Conservation (phyloP, 2,329 filamentous ascomycete species). For the Fusarium nelsonii region DNA sequence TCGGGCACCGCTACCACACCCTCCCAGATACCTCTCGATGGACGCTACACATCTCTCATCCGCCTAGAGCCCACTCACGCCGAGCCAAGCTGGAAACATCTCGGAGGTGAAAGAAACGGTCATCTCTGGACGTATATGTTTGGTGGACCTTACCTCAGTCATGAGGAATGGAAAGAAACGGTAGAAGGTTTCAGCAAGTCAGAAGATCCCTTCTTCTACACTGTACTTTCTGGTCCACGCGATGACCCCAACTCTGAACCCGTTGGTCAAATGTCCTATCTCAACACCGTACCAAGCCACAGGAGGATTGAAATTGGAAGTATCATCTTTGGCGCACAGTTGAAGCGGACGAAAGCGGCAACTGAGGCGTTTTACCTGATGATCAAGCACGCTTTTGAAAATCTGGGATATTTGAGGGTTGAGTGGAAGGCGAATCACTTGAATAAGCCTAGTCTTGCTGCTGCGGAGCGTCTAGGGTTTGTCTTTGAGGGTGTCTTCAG, state of each 20-base stretch:
- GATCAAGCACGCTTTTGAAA: conserved; percentile 64
- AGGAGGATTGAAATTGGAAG: conserved; percentile 69
- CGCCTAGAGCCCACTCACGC: conserved; percentile 48
- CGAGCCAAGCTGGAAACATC: conserved; percentile 48
- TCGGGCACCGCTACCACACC: conserved; percentile 34
- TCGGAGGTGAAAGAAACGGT: conserved; percentile 51
- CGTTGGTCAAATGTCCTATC: conserved; percentile 58
- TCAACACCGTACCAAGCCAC: conserved; percentile 62
- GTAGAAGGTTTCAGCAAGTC: conserved; percentile 45
- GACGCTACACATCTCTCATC: conserved; percentile 50
- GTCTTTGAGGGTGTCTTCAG: conserved; percentile 70
- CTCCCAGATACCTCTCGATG: conserved; percentile 43
- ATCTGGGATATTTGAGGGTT: conserved; percentile 66
- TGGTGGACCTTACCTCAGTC: conserved; percentile 39
- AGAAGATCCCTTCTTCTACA: conserved; percentile 58
- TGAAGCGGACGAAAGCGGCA: conserved; percentile 67
- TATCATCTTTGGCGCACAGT: conserved; percentile 62
- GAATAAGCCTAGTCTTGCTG: conserved; percentile 66
- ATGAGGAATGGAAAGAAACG: conserved; percentile 33
- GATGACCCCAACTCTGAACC: conserved; percentile 48
- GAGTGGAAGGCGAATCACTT: conserved; percentile 74
- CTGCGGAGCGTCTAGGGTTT: conserved; percentile 70
- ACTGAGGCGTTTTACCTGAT: conserved; percentile 71
- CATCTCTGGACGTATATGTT: conserved; percentile 54
- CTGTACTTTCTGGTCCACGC: conserved; percentile 55